Conservation (phyloP, 768 basidiomycete species). For the Leucocoprinus leucothites region DNA sequence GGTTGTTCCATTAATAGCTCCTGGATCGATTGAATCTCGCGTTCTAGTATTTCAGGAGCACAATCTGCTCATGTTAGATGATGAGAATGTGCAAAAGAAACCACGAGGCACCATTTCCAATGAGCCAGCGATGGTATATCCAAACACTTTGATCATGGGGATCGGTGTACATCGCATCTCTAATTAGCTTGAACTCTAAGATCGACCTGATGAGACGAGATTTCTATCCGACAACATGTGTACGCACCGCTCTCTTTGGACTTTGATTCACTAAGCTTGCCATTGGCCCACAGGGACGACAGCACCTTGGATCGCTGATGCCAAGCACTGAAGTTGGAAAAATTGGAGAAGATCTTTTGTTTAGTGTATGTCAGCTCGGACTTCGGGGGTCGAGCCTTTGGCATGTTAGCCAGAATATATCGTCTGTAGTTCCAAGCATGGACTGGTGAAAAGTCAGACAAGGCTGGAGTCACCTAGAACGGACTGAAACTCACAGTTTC, state of each 20-base stretch:
- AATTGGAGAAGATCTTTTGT: conserved; percentile 88
- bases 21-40: conserved; percentile 77
- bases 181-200: conserved; percentile 90
- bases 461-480: background rate
- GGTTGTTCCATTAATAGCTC: conserved; percentile 87
- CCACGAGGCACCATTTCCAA: conserved; percentile 62
- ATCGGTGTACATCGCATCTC: conserved; percentile 95
- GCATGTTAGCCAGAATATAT: conserved; percentile 75
- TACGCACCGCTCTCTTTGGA: conserved; percentile 68
- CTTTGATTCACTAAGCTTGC: conserved; percentile 46
- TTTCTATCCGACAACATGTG: background rate
- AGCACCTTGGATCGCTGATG: conserved; percentile 91
- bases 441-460: conserved; percentile 44
- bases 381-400: conserved; percentile 47
- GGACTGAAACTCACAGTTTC: conserved; percentile 72
- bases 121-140: conserved; percentile 98
- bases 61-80: conserved; percentile 42
- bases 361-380: conserved; percentile 86
- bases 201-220: no score
- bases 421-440: conserved; percentile 94
- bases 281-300: conserved; percentile 58
- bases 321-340: conserved; percentile 99
- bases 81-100: background rate
- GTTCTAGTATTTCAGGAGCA: conserved; percentile 51
- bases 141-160: conserved; percentile 96